Evolutionary conservation across 2,329 filamentous ascomycete genomes (phyloP).

Genomic region (Trichophaea hybrida): DNA sequence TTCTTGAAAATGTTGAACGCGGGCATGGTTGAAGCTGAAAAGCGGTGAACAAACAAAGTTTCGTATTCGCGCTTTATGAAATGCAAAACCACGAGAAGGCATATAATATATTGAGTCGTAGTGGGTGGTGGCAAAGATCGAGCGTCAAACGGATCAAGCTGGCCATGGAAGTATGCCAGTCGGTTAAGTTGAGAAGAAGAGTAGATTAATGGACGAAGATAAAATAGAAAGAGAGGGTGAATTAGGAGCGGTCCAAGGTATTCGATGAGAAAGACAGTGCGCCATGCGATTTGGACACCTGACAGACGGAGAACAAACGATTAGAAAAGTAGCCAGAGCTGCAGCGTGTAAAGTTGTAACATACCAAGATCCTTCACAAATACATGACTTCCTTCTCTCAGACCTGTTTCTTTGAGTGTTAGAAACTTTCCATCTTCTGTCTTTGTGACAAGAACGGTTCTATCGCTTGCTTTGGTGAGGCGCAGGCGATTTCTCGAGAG

Average conservation of each 20-base stretch:
- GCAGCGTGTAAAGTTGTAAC: slow-evolving; percentile 24
- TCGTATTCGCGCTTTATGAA: slow-evolving; percentile 93
- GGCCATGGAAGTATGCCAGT: slow-evolving; percentile 15
- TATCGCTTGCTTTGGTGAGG: slow-evolving; percentile 51
- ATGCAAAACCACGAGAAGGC: slow-evolving; percentile 62
- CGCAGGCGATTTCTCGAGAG: slow-evolving; percentile 46
- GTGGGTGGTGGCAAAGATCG: slow-evolving; percentile 43
- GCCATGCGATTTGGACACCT: slow-evolving; percentile 86
- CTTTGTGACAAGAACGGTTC: slow-evolving; percentile 35
- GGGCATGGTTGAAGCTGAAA: slow-evolving; percentile 91
- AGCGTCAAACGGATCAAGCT: slow-evolving; percentile 31
- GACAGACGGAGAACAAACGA: not conserved
- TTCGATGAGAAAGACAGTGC: slow-evolving; percentile 86
- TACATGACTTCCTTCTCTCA: slow-evolving; percentile 47
- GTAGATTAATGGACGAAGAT: slow-evolving; percentile 60
- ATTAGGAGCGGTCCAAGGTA: slow-evolving; percentile 85
- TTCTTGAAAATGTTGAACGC: slow-evolving; percentile 85
- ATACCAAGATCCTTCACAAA: slow-evolving; percentile 88
- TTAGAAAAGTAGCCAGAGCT: not conserved
- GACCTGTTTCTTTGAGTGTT: slow-evolving; percentile 41
- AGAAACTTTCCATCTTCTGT: slow-evolving; percentile 39
- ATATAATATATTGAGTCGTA: slow-evolving; percentile 56
- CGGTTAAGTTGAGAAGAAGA: slow-evolving; percentile 33
- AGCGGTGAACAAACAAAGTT: slow-evolving; percentile 87
- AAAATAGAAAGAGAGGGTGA: slow-evolving; percentile 53